Base-by-base conservation (phyloP, 129 eudicot species). In the Rutidosis leptorrhynchoides region DNA sequence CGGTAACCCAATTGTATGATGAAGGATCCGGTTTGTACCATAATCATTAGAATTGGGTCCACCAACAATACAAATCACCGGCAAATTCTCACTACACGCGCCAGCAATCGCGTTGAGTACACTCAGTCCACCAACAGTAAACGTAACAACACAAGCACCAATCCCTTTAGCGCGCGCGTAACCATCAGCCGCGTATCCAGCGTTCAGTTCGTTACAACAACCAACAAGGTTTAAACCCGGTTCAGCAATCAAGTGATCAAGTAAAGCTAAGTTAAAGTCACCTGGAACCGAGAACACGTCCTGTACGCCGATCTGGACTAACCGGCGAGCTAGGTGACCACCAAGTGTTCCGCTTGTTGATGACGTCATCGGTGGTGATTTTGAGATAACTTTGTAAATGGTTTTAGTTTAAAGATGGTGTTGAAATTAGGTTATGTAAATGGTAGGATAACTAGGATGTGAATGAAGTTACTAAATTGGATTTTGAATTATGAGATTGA, bases 141-240 rank as follows among this genome's bases (percentile, higher is more conserved):
- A 90, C 24, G 97, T 90, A 26, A 90, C 97, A 7, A 80, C 97
- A 45, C 97, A 90, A 3, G 97, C 97, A 6, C 97, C 97, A 0
- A 90, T 92, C 0, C 97, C 97, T 25, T 81, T 83, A 1, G 95
- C 83, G 0, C 97, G 83, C 0, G 97, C 97, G 81, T 86, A 90
- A 0, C 97, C 97, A 58, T 90, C 97, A 9, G 97, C 97, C 0
- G 95, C 97, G 52, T 90, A 90, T 1, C 97, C 97, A 15, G 95
- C 97, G 80, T 90, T 90, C 20, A 90, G 85, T 76, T 90, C 97
- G 73, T 90, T 90, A 56, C 97, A 90, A 75, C 97, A 90, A 23
- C 97, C 95, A 7, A 90, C 67, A 11, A 87, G 74, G 71, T 82
- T 86, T 3, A 90, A 83, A 58, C 59, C 84, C 21, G 91, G 88